Base-by-base conservation (phyloP, 2,329 filamentous ascomycete species). In the Graphiopsis chlorocephala region DNA sequence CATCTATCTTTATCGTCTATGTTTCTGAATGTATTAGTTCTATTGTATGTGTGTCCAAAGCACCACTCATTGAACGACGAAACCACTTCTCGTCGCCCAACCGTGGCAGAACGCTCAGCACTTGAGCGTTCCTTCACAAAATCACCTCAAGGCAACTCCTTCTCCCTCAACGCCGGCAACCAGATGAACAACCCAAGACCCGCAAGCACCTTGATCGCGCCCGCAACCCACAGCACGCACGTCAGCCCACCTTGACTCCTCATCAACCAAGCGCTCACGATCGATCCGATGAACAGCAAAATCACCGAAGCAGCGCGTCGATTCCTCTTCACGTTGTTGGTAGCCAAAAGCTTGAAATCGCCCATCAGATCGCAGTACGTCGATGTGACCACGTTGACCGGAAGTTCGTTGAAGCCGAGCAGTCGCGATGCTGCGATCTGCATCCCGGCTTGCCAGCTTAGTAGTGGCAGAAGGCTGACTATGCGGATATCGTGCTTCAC, bases 351-450 rank as follows among this genome's bases (percentile, higher is more conserved):
- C 42, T 79, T 75, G 3, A 80, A 80, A 70, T 86, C 84, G 20
- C 80, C 82, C 69, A 83, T 78, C 26, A 86, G 69, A 69, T 85
- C 84, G 70, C 81, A 84, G 70, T 85, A 84, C 45, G 84, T 74
- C 64, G 80, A 83, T n/a, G 84, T 86, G 45, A 85, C 71, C 11
- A 86, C 84, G 56, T 82, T 83, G 0, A 84, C 83, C 1, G 84
- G 84, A 52, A 86, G 75, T 72, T 85, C 84, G 63, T 82, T 82
- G 69, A 82, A 83, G 10, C 82, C 82, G 23, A 86, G 75, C 14
- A 79, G 73, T 20, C 84, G 77, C 38, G 79, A 82, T 38, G 77
- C 77, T 23, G 83, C 82, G 65, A 85, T 85, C 72, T 85, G 83
- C 48, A 83, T 83, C 3, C 82, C 83, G 56, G 78, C 79, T 69